Evolutionary conservation across 169 alveolate species (phyloP).

Genomic region (Fabrea salina): DNA sequence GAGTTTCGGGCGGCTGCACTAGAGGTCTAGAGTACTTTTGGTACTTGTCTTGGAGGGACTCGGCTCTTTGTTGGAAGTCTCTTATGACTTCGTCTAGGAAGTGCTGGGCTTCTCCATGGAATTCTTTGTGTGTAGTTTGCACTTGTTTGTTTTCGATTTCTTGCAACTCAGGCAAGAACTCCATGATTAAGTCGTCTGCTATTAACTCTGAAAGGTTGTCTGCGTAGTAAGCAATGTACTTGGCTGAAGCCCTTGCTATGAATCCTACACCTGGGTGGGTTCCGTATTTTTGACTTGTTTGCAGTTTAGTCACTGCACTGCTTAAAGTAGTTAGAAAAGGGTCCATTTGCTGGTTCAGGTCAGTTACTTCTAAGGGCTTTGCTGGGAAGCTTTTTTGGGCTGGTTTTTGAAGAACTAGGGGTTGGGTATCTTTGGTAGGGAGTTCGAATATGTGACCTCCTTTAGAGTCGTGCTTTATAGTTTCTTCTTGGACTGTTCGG

Average conservation of each 20-base stretch:
- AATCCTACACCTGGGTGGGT: neutral
- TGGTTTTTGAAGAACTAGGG: neutral
- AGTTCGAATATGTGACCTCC: neutral
- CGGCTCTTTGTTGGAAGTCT: constrained; percentile 23
- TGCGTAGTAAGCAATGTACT: constrained; percentile 28
- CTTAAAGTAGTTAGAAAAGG: constrained; percentile 2
- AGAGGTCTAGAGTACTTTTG: neutral
- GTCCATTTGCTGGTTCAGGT: neutral
- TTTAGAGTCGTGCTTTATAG: neutral
- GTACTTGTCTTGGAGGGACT: neutral
- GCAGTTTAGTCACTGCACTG: neutral
- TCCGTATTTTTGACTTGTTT: neutral
- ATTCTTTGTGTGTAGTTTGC: neutral
- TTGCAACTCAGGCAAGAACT: constrained; percentile 5
- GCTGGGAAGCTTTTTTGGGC: neutral
- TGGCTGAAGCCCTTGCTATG: neutral
- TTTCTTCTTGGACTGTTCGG: neutral
- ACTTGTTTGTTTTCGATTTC: neutral
- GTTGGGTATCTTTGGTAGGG: constrained; percentile 1
- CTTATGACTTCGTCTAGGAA: neutral
- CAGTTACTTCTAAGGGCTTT: neutral
- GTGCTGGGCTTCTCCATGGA: neutral
- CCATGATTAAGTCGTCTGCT: neutral
- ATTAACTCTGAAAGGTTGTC: neutral
- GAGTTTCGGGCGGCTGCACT: neutral